Evolutionary conservation across 805 yeast genomes (phyloP), one percentile per base, ranked within the genome.

Genomic region (Starmerella stigmatis): DNA sequence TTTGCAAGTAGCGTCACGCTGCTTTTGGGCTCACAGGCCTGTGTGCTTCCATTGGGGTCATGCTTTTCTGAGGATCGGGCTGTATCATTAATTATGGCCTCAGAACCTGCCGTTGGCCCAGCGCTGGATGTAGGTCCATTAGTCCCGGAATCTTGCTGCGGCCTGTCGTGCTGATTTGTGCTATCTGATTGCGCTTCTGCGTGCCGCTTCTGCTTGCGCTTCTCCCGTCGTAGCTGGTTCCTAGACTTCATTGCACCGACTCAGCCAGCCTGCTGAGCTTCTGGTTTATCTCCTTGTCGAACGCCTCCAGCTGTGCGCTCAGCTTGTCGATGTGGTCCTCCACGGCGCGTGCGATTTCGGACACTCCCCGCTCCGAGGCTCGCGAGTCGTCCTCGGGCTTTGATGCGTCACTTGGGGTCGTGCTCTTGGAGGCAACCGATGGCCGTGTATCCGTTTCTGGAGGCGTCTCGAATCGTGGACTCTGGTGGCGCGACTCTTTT

Each of bases 271-370:
- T 37, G 33, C 50, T 57, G 20, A 55, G 43, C 26, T 45, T 49
- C n/a, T 37, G 34, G 39, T 43, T 47, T 27, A 53, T 26, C 11
- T 53, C 57, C 20, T 33, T 47, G 20, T 52, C 57, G 42, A 45
- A 53, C 11, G 33, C 32, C 28, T 50, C 54, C 8, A 55, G 29
- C 19, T 46, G 48, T 11, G 46, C 39, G 30, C 25, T 32, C 20
- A 55, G 40, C n/a, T 41, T 42, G 22, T 44, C 46, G 16, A 55
- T 26, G 15, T 41, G 45, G 20, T 41, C 22, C 20, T 53, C 56
- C 21, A 55, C 42, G n/a, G 47, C 43, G 9, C 56, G 43, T 22
- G 53, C 46, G 15, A 52, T 41, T 30, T 53, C 51, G n/a, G 50
- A 47, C 10, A 47, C 37, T 7, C 49, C 47, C 5, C 42, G 42